These are phyloP conservation scores for Sicyos baderoa DNA, from an alignment of 306 rosid genomes.

Conservation along the genomic window DNA sequence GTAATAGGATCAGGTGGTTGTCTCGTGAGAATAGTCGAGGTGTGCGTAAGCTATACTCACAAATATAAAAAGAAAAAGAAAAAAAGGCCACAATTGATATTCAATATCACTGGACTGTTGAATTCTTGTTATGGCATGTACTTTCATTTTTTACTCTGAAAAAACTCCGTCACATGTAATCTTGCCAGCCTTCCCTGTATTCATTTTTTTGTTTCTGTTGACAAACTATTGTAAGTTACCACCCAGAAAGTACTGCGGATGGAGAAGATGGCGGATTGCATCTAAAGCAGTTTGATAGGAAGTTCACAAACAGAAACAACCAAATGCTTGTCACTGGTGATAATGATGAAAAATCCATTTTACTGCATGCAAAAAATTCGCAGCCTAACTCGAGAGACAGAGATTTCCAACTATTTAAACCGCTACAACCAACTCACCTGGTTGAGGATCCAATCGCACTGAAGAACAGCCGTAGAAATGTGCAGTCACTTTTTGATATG, in stretches of 20 bases:
- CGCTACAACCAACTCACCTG: slow-evolving; percentile 30
- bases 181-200: background rate
- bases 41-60: too few relatives aligned
- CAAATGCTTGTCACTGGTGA: slow-evolving; percentile 35
- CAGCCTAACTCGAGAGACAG: slow-evolving; percentile 36
- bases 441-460: slow-evolving; percentile 43
- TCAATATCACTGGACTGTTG: too few relatives aligned
- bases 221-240: slow-evolving; percentile 20
- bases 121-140: too few relatives aligned
- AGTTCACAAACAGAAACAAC: slow-evolving; percentile 39
- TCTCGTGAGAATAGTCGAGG: too few relatives aligned
- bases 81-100: too few relatives aligned
- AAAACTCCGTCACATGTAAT: too few relatives aligned
- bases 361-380: slow-evolving; percentile 33
- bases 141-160: too few relatives aligned
- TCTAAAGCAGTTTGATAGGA: slow-evolving; percentile 49
- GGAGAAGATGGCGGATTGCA: slow-evolving; percentile 34
- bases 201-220: background rate
- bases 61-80: too few relatives aligned
- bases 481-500: slow-evolving; percentile 23
- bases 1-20: too few relatives aligned
- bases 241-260: slow-evolving; percentile 33
- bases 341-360: slow-evolving; percentile 31
- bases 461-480: slow-evolving; percentile 39
- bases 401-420: slow-evolving; percentile 28